Conservation (phyloP, 768 basidiomycete species). For the Lactarius hengduanensis region DNA sequence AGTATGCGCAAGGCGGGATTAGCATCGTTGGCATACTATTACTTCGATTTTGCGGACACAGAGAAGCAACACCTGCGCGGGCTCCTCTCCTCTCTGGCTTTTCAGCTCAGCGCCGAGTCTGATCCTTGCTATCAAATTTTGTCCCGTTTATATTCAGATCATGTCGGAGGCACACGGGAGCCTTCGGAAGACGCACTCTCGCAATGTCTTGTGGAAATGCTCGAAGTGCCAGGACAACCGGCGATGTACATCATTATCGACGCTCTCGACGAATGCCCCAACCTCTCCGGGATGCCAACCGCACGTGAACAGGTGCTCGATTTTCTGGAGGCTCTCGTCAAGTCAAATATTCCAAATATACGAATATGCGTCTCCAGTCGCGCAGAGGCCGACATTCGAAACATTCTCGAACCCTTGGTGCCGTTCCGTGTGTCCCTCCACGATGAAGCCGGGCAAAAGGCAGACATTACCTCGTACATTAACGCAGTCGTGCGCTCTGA, state of each 20-base stretch:
- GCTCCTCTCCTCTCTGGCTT: constrained; percentile 3
- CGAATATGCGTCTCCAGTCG: constrained; percentile 12
- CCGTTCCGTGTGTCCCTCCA: not conserved
- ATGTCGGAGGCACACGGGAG: not conserved
- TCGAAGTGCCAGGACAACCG: not conserved
- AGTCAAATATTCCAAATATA: not conserved
- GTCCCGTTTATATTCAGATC: not conserved
- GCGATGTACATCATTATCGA: not conserved
- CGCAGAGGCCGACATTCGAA: constrained; percentile 6
- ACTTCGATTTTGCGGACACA: constrained; percentile 12
- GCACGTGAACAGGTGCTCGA: not conserved
- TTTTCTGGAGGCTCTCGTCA: not conserved
- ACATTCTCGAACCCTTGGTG: not conserved
- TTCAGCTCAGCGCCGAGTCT: constrained; percentile 7
- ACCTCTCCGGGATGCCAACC: not conserved
- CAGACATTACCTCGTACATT: constrained; percentile 1
- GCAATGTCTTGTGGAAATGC: constrained; percentile 7
- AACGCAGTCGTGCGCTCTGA: not conserved
- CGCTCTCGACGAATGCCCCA: constrained; percentile 18
- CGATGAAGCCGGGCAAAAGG: not conserved
- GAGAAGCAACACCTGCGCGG: constrained; percentile 1
- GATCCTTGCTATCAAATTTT: not conserved
- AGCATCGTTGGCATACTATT: constrained; percentile 9
- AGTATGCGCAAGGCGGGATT: not conserved
- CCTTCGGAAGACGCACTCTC: not conserved